Percentiles rank a stretch among this genome's conserved stretches.
These are phyloP conservation scores for Cercospora citrullina DNA, from an alignment of 2,329 filamentous ascomycete species.

Conservation along the genomic window DNA sequence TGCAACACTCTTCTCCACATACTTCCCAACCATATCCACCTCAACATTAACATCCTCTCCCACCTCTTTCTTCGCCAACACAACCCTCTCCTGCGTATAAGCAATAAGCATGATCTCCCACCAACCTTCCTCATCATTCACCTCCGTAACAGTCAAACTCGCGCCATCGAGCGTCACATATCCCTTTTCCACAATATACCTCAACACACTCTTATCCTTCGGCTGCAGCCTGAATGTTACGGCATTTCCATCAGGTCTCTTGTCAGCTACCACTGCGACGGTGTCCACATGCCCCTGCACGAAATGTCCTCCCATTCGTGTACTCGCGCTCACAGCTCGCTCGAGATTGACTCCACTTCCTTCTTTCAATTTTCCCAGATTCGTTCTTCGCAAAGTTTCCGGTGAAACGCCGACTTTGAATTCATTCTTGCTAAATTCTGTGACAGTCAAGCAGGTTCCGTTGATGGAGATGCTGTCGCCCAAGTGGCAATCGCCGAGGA, in stretches of 20 bases:
- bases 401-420: constrained; percentile 96
- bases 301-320: constrained; percentile 97
- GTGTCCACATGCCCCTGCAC: constrained; percentile 98
- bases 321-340: constrained; percentile 84
- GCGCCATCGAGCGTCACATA: constrained; percentile 93
- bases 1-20: constrained; percentile 84
- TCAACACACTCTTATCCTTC: constrained; percentile 65
- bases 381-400: constrained; percentile 92
- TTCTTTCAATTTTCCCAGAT: constrained; percentile 73
- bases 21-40: constrained; percentile 85
- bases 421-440: constrained; percentile 58
- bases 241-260: constrained; percentile 83
- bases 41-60: constrained; percentile 89
- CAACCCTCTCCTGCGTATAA: constrained; percentile 91
- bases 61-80: constrained; percentile 73
- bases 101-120: constrained; percentile 96
- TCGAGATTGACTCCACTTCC: constrained; percentile 83
- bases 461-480: constrained; percentile 96
- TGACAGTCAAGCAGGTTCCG: constrained; percentile 93
- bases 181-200: constrained; percentile 94
- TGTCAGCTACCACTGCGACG: constrained; percentile 70
- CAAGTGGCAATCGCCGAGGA: constrained; percentile 78
- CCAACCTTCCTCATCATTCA: constrained; percentile 82
- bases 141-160: constrained; percentile 85
- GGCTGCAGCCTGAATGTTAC: constrained; percentile 82